phyloP scores from a whole-genome alignment of 106 monocot species.

The Allium cepa region DNA sequence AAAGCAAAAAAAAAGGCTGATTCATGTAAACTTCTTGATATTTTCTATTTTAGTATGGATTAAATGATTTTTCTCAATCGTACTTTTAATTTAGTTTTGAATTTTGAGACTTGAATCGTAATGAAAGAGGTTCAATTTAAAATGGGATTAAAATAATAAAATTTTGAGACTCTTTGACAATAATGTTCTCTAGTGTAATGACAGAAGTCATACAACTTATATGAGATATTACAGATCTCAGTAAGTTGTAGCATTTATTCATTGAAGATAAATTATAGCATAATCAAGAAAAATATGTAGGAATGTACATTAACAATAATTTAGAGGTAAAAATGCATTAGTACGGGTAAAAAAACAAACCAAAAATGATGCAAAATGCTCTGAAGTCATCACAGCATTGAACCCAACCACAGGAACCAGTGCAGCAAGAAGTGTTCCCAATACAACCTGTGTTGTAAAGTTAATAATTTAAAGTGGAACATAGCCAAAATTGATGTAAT shows the following conservation, averaged over 20 bases:
- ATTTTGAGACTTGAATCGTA: too few species aligned
- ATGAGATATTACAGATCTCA: background rate
- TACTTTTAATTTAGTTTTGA: too few species aligned
- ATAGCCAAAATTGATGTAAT: background rate
- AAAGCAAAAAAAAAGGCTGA: background rate
- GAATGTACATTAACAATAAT: too few species aligned
- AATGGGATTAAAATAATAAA: too few species aligned
- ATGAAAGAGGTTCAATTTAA: too few species aligned
- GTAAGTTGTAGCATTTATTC: background rate
- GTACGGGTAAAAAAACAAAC: constrained; percentile 28
- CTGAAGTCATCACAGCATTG: constrained; percentile 99
- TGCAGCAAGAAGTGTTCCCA: constrained; percentile 89
- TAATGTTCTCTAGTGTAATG: too few species aligned
- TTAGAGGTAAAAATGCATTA: background rate
- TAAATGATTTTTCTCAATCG: too few species aligned
- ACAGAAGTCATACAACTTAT: too few species aligned
- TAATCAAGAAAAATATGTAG: background rate
- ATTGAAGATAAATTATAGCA: background rate
- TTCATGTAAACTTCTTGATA: background rate
- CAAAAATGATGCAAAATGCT: constrained; percentile 98
- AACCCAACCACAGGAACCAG: constrained; percentile 99
- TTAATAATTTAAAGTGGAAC: background rate
- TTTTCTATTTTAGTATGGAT: too few species aligned
- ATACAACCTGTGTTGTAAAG: constrained; percentile 53
- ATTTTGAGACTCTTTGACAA: too few species aligned